These are phyloP conservation scores for Vigna unguiculata DNA, from an alignment of 306 rosid genomes.

Conservation along the genomic window DNA sequence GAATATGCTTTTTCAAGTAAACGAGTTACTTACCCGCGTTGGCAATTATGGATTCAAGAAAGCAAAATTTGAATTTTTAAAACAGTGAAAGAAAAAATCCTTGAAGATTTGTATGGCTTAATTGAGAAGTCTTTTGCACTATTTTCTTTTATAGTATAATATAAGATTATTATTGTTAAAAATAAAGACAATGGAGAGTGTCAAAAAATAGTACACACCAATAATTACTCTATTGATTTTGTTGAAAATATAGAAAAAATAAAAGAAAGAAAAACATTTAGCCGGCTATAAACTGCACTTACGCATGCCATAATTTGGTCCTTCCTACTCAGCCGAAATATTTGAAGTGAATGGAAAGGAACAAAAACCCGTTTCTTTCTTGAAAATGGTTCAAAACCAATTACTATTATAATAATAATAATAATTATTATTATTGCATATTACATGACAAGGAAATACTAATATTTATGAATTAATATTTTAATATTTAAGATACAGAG, in stretches of 20 bases:
- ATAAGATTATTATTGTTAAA: background rate
- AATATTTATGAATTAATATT: constrained; percentile 8
- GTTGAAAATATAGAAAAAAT: background rate
- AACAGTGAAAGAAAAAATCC: no score
- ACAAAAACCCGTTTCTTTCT: background rate
- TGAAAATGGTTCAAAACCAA: background rate
- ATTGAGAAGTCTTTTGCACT: background rate
- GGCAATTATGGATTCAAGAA: no score
- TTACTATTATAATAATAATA: background rate
- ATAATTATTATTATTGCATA: no score
- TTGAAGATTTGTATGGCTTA: background rate
- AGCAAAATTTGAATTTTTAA: background rate
- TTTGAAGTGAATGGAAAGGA: background rate
- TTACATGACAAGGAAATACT: constrained; percentile 1
- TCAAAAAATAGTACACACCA: background rate
- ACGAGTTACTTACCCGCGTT: no score
- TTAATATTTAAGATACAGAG: constrained; percentile 20
- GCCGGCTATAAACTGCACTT: constrained; percentile 26
- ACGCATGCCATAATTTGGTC: background rate
- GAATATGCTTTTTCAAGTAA: background rate
- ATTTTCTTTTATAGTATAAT: background rate
- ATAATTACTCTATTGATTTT: background rate
- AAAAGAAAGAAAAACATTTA: background rate
- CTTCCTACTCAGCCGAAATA: constrained; percentile 23
- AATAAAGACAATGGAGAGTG: background rate